Evolutionary conservation across 2,329 filamentous ascomycete species (phyloP).

Genomic region (Botrytis galanthina): DNA sequence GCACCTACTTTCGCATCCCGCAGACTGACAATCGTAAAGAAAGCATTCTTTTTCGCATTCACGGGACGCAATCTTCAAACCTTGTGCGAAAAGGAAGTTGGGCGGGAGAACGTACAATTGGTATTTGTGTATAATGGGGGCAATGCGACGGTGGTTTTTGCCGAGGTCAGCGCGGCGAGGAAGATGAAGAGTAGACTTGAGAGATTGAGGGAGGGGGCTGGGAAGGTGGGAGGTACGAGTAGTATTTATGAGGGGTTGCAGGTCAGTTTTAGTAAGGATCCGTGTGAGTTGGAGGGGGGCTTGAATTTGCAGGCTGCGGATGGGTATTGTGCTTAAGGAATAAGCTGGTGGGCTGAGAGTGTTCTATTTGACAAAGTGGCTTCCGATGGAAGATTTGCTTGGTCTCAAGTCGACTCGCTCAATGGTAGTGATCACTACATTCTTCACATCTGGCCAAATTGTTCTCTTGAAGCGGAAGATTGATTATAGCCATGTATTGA

Average conservation of each 20-base stretch:
- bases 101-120: conserved; percentile 31
- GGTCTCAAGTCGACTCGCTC: neutral
- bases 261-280: conserved; percentile 22
- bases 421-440: neutral
- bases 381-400: neutral
- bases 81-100: conserved; percentile 32
- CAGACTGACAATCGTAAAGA: conserved; percentile 37
- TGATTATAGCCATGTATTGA: neutral
- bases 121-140: conserved; percentile 36
- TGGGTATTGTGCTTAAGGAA: conserved; percentile 1
- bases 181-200: conserved; percentile 35
- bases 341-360: neutral
- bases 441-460: neutral
- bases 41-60: conserved; percentile 36
- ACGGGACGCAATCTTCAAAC: conserved; percentile 28
- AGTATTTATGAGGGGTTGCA: conserved; percentile 20
- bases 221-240: neutral
- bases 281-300: conserved; percentile 16
- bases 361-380: neutral
- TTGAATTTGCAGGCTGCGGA: conserved; percentile 18
- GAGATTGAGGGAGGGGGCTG: conserved; percentile 17
- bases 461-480: neutral
- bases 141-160: conserved; percentile 38
- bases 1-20: conserved; percentile 31
- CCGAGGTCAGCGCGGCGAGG: conserved; percentile 32